These are phyloP conservation scores for Pythium pyrilobum DNA, from an alignment of 352 stramenopile genomes.

Conservation along the genomic window DNA sequence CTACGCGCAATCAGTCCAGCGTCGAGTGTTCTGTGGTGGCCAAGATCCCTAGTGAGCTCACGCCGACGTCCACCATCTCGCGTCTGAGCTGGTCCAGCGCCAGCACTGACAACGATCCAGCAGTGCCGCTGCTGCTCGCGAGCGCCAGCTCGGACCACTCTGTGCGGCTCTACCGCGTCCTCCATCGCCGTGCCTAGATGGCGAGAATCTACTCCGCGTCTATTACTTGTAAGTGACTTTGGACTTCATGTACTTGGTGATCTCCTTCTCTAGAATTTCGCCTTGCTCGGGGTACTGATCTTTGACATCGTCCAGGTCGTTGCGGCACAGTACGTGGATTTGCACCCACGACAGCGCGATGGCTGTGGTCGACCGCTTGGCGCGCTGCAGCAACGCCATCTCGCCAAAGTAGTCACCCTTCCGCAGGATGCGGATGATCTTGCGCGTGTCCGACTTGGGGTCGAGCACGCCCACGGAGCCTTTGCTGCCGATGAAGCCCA, in stretches of 20 bases:
- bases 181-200: too few species aligned
- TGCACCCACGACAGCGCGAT: slow-evolving; percentile 73
- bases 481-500: slow-evolving; percentile 77
- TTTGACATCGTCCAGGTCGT: slow-evolving; percentile 64
- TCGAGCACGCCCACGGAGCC: slow-evolving; percentile 64
- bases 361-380: slow-evolving; percentile 60
- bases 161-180: slow-evolving; percentile 41
- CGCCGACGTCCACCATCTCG: slow-evolving; percentile 34
- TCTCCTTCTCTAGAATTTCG: slow-evolving; percentile 63
- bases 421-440: slow-evolving; percentile 66
- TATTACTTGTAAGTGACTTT: slow-evolving; percentile 52
- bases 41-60: slow-evolving; percentile 19
- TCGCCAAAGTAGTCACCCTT: slow-evolving; percentile 80
- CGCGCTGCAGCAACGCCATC: slow-evolving; percentile 63
- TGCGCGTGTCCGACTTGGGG: slow-evolving; percentile 31
- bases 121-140: slow-evolving; percentile 20
- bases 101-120: neutral
- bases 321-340: slow-evolving; percentile 66
- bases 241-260: slow-evolving; percentile 71
- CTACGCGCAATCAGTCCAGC: neutral
- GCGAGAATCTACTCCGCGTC: neutral
- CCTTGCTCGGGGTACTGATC: slow-evolving; percentile 60
- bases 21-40: slow-evolving; percentile 9
- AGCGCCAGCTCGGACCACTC: slow-evolving; percentile 44
- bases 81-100: slow-evolving; percentile 42